Evolutionary conservation across 176 grass and related monocot species (phyloP), one percentile per base, ranked within the genome.

Genomic region (Avena insularis): DNA sequence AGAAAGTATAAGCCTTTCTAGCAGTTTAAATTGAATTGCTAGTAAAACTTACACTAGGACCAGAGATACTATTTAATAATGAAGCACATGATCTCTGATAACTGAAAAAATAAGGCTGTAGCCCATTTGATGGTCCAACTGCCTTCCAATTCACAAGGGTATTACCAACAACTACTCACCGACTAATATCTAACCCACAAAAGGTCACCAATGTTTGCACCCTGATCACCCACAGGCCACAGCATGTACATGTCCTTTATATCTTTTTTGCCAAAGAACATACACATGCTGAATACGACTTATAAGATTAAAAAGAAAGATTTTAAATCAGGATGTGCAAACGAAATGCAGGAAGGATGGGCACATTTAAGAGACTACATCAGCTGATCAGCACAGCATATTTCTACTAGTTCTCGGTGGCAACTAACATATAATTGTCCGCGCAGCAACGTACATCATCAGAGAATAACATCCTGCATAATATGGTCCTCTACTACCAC

Each of bases 361-460:
- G 40, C 54, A 35, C 57, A n/a, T 1, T 3, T 15, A 9, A 13
- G 56, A 59, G 14, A 23, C 35, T 49, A 15, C 21, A 87, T 33
- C 33, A 35, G 33, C 33, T 35, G 33, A 35, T 35, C 19, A 62
- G 15, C 23, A 76, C 3, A 87, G 40, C 61, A 54, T 12, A 56
- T 59, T 58, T n/a, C 2, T 35, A 35, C 16, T 35, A 64, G 90
- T 88, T 81, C 71, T 82, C 76, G 71, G 48, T 15, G 54, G 43
- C 72, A 77, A 27, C 90, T 64, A 64, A 63, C 33, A 85, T 56
- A 82, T 71, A 63, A 63, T 67, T 75, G 78, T 91, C 55, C 38
- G 33, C 12, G 40, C 25, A 51, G 51, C 21, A 35, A 36, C 79
- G 29, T 73, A 64, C 84, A 72, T 73, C 63, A 17, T 86, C 16